Conservation (phyloP, 441 rosid species). For the Euphorbia celastroides region DNA sequence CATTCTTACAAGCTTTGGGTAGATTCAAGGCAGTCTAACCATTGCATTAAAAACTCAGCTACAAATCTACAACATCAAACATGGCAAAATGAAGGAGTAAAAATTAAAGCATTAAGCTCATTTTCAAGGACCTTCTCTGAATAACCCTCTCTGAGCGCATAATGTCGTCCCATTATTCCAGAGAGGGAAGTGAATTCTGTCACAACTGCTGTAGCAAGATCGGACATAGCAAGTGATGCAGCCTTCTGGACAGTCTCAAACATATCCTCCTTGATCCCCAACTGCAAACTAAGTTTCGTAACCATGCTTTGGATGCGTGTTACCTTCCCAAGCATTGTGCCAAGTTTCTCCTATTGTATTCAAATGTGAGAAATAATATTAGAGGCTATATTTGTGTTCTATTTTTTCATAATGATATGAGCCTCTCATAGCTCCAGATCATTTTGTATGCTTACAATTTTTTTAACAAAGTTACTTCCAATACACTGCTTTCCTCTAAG, state of each 20-base stretch:
- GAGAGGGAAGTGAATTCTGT: slow-evolving; percentile 90
- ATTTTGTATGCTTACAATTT: too few relatives aligned
- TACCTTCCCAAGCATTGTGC: slow-evolving; percentile 90
- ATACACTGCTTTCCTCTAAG: background rate
- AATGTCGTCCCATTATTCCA: slow-evolving; percentile 94
- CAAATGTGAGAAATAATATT: slow-evolving; percentile 16
- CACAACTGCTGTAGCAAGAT: slow-evolving; percentile 92
- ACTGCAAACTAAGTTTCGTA: slow-evolving; percentile 41
- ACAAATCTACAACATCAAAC: background rate
- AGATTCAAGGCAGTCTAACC: background rate
- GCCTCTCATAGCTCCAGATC: background rate
- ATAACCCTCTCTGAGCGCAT: slow-evolving; percentile 91
- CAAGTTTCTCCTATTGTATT: slow-evolving; percentile 75
- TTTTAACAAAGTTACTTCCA: too few relatives aligned
- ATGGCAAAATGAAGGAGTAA: background rate
- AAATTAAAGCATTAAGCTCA: slow-evolving; percentile 9
- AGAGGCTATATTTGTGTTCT: slow-evolving; percentile 5
- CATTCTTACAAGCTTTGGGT: background rate
- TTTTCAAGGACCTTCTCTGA: slow-evolving; percentile 59
- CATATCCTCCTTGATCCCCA: slow-evolving; percentile 48
- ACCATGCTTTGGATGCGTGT: slow-evolving; percentile 59
- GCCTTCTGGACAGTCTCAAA: slow-evolving; percentile 61
- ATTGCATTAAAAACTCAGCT: background rate
- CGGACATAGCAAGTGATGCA: slow-evolving; percentile 93
- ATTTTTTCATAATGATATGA: background rate